Base-by-base conservation (phyloP, 1,284 basidiomycete species). In the Ustilago loliicola region DNA sequence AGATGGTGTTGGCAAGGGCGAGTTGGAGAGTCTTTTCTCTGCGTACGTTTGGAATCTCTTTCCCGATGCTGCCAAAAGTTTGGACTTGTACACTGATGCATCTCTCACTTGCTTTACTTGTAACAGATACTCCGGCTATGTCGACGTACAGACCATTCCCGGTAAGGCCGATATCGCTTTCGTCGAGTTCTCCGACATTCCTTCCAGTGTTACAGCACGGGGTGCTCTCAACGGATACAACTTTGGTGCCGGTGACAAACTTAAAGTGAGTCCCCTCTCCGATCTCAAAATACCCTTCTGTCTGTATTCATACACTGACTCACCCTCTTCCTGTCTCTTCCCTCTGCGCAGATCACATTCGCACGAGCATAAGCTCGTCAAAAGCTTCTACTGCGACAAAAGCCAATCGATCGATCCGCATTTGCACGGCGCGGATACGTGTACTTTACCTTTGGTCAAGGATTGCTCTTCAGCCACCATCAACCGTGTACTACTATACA, bases 161-260 rank as follows among this genome's bases (percentile, higher is more conserved):
- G 84, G 84, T n/a, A 80, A 82, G 45, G 69, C 77, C 9, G 74
- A 80, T 38, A 84, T 86, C 53, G 85, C 85, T 7, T 86, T 86
- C 61, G 82, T 83, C 58, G 85, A 86, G 67, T 86, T 79, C 51
- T 53, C 64, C 17, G 81, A 85, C 38, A 79, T 83, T 32, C 73
- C 79, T 1, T 77, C 74, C 29, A 77, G 78, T 53, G 78, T 72
- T 8, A 72, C 76, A 5, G 85, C 84, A 15, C 77, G 80, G n/a
- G 83, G 83, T 10, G 81, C 77, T 7, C 79, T 85, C 61, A 85
- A 86, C 51, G 82, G 80, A 25, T 73, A 83, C 69, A 73, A 75
- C 42, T 81, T 86, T 64, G 73, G 79, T 15, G 76, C 67, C 4
- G 83, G 78, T 32, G 80, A 83, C 68, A 80, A 80, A 57, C 76